Conservation (phyloP, 306 rosid genomes). For the Vigna trinervia region DNA sequence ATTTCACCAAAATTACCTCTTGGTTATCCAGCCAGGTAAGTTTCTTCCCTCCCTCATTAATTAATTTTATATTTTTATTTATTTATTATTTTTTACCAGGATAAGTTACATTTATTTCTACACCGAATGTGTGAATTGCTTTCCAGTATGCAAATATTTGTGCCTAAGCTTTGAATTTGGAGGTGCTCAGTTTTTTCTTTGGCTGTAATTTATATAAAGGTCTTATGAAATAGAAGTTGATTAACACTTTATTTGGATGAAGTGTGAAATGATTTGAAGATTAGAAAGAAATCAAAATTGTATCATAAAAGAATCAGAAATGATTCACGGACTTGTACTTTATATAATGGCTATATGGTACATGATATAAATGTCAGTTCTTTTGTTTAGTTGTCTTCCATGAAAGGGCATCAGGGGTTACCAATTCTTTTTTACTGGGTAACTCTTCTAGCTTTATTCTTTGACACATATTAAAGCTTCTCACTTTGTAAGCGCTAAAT, state of each 20-base stretch:
- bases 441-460: slow-evolving; percentile 23
- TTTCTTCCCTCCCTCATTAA: slow-evolving; percentile 7
- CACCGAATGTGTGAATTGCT: slow-evolving; percentile 10
- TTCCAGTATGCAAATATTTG: slow-evolving; percentile 5
- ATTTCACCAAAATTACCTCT: slow-evolving; percentile 90
- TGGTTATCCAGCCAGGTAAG: slow-evolving; percentile 93
- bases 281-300: not conserved
- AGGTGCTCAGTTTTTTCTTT: slow-evolving; percentile 21
- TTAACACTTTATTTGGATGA: slow-evolving; percentile 8
- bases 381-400: slow-evolving; percentile 19
- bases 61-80: not conserved
- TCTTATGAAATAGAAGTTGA: slow-evolving; percentile 18
- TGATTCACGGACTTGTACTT: slow-evolving; percentile 22
- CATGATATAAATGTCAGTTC: slow-evolving; percentile 27
- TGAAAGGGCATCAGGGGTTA: slow-evolving; percentile 27
- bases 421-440: slow-evolving; percentile 1
- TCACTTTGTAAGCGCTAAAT: not conserved
- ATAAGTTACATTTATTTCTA: slow-evolving; percentile 6
- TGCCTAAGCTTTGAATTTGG: slow-evolving; percentile 28
- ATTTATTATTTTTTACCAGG: slow-evolving; percentile 3
- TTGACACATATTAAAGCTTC: slow-evolving; percentile 34
- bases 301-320: not conserved
- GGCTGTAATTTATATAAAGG: slow-evolving; percentile 34
- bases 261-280: slow-evolving; percentile 28
- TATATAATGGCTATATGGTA: slow-evolving; percentile 11